These are phyloP conservation scores for Vitis labrusca DNA, from an alignment of 164 flowering plant species.

Conservation along the genomic window DNA sequence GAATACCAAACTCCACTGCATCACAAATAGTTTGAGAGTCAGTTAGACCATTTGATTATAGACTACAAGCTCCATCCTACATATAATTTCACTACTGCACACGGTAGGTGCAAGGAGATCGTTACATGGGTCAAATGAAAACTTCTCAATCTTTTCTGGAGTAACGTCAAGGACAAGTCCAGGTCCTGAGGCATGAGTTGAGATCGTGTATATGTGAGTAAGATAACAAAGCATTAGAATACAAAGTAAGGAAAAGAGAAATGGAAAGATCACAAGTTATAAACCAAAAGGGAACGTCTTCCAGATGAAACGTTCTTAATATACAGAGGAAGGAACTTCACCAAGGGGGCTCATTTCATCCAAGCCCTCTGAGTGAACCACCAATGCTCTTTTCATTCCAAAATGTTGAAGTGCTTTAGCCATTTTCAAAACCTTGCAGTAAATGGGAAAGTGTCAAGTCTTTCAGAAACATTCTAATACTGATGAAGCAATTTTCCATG, in stretches of 20 bases:
- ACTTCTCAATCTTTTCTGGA: slow-evolving; percentile 66
- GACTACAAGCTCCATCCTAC: background rate
- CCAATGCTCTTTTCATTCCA: slow-evolving; percentile 89
- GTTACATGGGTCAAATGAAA: slow-evolving; percentile 84
- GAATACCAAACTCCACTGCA: slow-evolving; percentile 88
- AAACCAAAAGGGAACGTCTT: background rate
- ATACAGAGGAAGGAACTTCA: slow-evolving; percentile 21
- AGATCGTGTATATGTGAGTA: background rate
- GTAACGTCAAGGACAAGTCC: slow-evolving; percentile 80
- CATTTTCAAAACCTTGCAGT: slow-evolving; percentile 78
- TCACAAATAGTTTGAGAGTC: background rate
- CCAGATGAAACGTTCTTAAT: background rate
- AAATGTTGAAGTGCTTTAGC: slow-evolving; percentile 84
- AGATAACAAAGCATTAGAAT: background rate
- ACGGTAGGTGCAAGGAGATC: background rate
- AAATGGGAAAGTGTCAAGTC: background rate
- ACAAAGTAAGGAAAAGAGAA: background rate
- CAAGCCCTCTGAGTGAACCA: slow-evolving; percentile 86
- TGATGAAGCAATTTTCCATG: too few species aligned
- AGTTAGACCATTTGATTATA: background rate
- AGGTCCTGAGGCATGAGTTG: slow-evolving; percentile 50
- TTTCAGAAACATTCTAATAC: background rate
- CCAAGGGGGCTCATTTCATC: slow-evolving; percentile 97
- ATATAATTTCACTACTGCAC: background rate
- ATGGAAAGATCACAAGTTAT: background rate